phyloP scores from a whole-genome alignment of 495 filamentous ascomycete genomes.

The Aspergillus mulundensis region DNA sequence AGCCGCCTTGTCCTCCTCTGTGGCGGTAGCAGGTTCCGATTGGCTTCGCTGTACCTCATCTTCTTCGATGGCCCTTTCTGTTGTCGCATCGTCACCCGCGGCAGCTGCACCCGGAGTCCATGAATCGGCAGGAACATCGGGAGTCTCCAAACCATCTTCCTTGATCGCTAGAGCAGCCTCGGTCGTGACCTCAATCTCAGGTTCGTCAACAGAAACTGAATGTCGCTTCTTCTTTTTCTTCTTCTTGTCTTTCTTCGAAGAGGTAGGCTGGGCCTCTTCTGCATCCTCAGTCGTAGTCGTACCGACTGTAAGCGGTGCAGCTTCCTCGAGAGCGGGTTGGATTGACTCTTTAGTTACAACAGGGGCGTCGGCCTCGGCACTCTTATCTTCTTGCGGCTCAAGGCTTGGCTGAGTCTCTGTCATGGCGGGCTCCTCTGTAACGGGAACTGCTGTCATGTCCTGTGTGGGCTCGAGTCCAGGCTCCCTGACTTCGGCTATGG shows the following conservation, averaged over 20 bases:
- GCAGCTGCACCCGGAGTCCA: not conserved
- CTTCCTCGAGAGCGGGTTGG: not conserved
- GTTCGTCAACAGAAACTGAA: slow-evolving; percentile 20
- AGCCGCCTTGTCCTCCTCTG: not conserved
- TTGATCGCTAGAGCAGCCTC: slow-evolving; percentile 9
- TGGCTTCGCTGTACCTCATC: not conserved
- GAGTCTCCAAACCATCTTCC: slow-evolving; percentile 1
- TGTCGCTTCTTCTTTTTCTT: slow-evolving; percentile 37
- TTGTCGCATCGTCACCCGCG: not conserved
- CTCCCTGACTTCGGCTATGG: not conserved
- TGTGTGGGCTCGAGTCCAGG: slow-evolving; percentile 18
- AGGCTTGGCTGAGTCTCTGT: not conserved
- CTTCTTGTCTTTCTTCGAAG: slow-evolving; percentile 22
- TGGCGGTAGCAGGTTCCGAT: not conserved
- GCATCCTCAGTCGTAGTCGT: not conserved
- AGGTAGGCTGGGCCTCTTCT: slow-evolving; percentile 10
- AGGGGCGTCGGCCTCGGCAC: not conserved
- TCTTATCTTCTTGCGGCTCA: not conserved
- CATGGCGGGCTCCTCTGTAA: not conserved
- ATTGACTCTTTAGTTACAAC: not conserved
- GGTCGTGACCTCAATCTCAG: slow-evolving; percentile 1
- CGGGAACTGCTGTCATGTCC: slow-evolving; percentile 5
- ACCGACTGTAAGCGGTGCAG: not conserved
- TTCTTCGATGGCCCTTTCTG: not conserved
- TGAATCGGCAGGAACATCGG: not conserved